phyloP scores from a whole-genome alignment of 352 stramenopile species.

The Globisporangium abappressorium region DNA sequence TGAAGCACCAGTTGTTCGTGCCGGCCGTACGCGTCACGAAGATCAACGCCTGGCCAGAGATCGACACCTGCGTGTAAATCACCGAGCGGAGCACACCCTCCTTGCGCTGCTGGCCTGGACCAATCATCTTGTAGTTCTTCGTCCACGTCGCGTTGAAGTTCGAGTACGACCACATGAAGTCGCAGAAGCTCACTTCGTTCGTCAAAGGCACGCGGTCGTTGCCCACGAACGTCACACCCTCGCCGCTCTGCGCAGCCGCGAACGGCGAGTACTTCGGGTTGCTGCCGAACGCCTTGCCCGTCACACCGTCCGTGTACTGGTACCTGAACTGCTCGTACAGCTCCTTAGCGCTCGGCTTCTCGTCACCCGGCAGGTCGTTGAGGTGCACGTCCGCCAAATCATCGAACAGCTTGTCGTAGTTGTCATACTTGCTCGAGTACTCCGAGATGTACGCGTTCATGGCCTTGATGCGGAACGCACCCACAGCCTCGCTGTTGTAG shows the following conservation, averaged over 20 bases:
- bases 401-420: slow-evolving; percentile 44
- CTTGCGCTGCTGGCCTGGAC: slow-evolving; percentile 64
- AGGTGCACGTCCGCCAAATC: slow-evolving; percentile 58
- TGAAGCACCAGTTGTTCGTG: slow-evolving; percentile 78
- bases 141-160: slow-evolving; percentile 77
- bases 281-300: slow-evolving; percentile 24
- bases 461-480: slow-evolving; percentile 34
- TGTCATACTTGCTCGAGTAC: slow-evolving; percentile 51
- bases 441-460: slow-evolving; percentile 42
- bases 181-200: slow-evolving; percentile 62
- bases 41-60: slow-evolving; percentile 71
- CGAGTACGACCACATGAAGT: slow-evolving; percentile 64
- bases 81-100: slow-evolving; percentile 62
- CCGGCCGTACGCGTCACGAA: slow-evolving; percentile 72
- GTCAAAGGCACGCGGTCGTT: slow-evolving; percentile 59
- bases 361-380: slow-evolving; percentile 37
- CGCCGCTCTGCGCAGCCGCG: slow-evolving; percentile 37
- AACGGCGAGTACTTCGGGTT: slow-evolving; percentile 35
- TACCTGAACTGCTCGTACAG: slow-evolving; percentile 60
- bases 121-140: slow-evolving; percentile 55
- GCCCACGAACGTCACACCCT: slow-evolving; percentile 53
- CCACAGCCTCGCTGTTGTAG: slow-evolving; percentile 32
- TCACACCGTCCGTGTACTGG: slow-evolving; percentile 46
- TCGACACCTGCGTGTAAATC: slow-evolving; percentile 71
- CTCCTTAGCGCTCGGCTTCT: slow-evolving; percentile 36